Base-by-base conservation (phyloP, 495 filamentous ascomycete species). In the Chaetomium cochliodes region DNA sequence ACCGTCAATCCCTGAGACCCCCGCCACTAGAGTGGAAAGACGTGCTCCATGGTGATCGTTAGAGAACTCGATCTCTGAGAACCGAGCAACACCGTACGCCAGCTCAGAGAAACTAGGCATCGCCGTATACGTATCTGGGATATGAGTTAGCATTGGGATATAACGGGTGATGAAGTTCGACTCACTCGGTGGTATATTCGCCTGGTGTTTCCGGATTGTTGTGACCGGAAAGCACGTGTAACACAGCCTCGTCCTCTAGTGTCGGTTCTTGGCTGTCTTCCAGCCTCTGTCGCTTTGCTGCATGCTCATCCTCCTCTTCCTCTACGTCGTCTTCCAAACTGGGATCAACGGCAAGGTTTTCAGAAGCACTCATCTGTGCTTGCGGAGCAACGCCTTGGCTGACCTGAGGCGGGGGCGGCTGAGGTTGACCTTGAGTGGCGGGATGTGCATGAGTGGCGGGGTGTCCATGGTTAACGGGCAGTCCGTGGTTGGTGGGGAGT, bases 141-240 rank as follows among this genome's bases (percentile, higher is more conserved):
- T 15, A 39, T 12, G 47, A 33, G 39, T 61, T 11, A 55, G 57
- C 23, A 8, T 16, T 3, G 54, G 25, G 25, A 12, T n/a, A 26
- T 3, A 8, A 23, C 2, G 3, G 30, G n/a, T 39, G 11, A 52
- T 15, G 64, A 20, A 6, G 5, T 51, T 13, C 7, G 26, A 68
- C 77, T 68, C 69, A 81, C 78, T 79, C 79, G 23, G 70, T 60
- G 8, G 69, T 59, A 58, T 76, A 81, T 25, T 78, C 75, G 22
- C 66, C 74, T n/a, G 68, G 49, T 0, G 65, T 64, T 0, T 18
- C 9, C 13, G 74, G 58, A 22, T 78, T 65, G 63, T 75, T 79
- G 51, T 80, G 76, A 16, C 71, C 70, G 28, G 74, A 68, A 16
- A 81, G 68, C 25, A 76, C 76, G 41, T 62, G 73, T 54, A 81